Evolutionary conservation across 31 red algal species (phyloP).

Genomic region (Odonthalia washingtoniensis): DNA sequence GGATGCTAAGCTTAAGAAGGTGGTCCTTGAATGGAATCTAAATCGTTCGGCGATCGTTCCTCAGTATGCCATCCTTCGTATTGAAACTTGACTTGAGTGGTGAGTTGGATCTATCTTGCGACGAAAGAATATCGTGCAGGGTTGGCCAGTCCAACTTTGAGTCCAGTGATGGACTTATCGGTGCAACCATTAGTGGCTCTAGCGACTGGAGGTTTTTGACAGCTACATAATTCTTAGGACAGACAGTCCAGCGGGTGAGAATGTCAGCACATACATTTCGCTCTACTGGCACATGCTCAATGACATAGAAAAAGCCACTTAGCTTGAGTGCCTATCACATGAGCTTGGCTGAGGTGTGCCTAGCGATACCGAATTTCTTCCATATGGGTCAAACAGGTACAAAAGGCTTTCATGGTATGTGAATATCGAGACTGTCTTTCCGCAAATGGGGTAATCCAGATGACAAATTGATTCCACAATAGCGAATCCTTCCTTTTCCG

Average conservation of each 20-base stretch:
- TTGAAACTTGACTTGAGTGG: not conserved
- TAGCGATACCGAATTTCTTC: not conserved
- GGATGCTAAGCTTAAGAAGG: conserved; percentile 15
- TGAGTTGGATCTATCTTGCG: too few relatives aligned
- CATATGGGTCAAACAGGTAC: conserved; percentile 17
- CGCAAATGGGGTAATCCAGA: conserved; percentile 32
- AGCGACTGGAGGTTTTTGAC: not conserved
- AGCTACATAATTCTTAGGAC: not conserved
- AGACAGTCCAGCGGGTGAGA: conserved; percentile 28
- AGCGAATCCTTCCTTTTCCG: conserved; percentile 60
- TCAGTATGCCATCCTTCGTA: not conserved
- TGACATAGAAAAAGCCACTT: not conserved
- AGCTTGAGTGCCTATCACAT: conserved; percentile 14
- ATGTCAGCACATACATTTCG: conserved; percentile 45
- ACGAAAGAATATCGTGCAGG: not conserved
- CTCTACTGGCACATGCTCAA: not conserved
- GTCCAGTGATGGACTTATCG: not conserved
- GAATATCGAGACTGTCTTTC: not conserved
- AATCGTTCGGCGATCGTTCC: not conserved
- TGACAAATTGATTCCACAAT: conserved; percentile 50
- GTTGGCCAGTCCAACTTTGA: conserved; percentile 42
- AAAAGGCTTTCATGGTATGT: conserved; percentile 17
- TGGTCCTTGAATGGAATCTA: conserved; percentile 24
- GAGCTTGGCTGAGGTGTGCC: conserved; percentile 8
- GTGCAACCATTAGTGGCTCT: conserved; percentile 23